These are phyloP conservation scores for Rosa lucieae DNA, from an alignment of 306 rosid genomes.

Conservation along the genomic window DNA sequence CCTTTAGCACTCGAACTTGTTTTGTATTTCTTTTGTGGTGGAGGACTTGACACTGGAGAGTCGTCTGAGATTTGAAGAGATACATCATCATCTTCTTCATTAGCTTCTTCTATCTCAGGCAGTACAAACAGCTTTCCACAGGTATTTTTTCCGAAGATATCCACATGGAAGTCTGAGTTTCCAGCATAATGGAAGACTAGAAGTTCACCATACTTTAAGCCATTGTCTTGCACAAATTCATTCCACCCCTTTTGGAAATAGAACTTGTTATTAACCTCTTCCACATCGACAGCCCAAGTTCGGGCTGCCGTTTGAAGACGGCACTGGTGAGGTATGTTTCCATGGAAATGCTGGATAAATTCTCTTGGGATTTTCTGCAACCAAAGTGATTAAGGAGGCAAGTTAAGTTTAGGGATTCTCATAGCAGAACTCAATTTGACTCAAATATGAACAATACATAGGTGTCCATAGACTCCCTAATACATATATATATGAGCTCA, in stretches of 20 bases:
- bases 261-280: background rate
- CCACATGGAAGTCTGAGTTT: constrained; percentile 19
- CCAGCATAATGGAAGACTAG: constrained; percentile 29
- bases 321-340: background rate
- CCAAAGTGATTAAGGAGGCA: background rate
- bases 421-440: background rate
- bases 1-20: background rate
- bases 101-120: background rate
- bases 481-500: background rate
- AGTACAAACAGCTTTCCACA: background rate
- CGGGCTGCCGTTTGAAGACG: background rate
- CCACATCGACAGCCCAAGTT: background rate
- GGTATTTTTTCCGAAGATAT: constrained; percentile 21
- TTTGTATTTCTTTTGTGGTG: background rate
- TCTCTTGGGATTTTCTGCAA: constrained; percentile 5
- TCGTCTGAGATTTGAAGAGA: background rate
- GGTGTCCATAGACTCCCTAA: background rate
- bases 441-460: background rate
- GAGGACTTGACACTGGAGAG: background rate
- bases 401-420: background rate
- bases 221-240: background rate
- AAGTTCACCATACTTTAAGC: constrained; percentile 20
- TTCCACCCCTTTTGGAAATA: constrained; percentile 18
- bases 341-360: background rate
- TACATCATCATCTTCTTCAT: background rate